These are phyloP conservation scores for Dothideomycetes sp. DNA, from an alignment of 2,329 filamentous ascomycete species.

Conservation along the genomic window DNA sequence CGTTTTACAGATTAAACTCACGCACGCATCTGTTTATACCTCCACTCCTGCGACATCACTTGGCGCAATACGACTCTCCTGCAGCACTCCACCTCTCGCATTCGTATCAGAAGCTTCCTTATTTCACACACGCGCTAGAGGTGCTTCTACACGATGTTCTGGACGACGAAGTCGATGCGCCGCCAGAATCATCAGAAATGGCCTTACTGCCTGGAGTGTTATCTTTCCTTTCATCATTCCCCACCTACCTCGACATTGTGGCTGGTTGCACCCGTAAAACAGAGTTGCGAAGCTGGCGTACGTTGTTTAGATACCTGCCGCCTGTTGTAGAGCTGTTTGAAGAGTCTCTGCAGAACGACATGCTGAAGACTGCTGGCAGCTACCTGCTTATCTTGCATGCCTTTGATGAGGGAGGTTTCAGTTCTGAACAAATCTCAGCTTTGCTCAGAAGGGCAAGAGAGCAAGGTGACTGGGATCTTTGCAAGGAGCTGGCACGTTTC, in stretches of 20 bases:
- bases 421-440: conserved; percentile 62
- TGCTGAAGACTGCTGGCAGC: conserved; percentile 87
- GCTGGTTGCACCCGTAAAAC: conserved; percentile 97
- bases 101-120: conserved; percentile 77
- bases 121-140: conserved; percentile 88
- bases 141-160: conserved; percentile 86
- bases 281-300: conserved; percentile 88
- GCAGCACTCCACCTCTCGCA: conserved; percentile 74
- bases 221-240: conserved; percentile 47
- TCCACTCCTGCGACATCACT: conserved; percentile 70
- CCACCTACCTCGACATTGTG: conserved; percentile 85
- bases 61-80: conserved; percentile 65
- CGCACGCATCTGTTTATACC: conserved; percentile 92
- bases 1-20: conserved; percentile 79
- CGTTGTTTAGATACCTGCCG: conserved; percentile 82
- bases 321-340: conserved; percentile 89
- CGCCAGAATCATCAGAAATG: conserved; percentile 34
- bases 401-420: conserved; percentile 40
- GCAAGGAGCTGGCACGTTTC: conserved; percentile 91
- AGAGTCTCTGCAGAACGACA: conserved; percentile 74
- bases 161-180: conserved; percentile 83
- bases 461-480: conserved; percentile 88
- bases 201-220: conserved; percentile 43
- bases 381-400: conserved; percentile 94
- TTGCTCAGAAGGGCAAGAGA: conserved; percentile 71